Percentiles rank a stretch among this genome's conserved stretches.
phyloP scores from a whole-genome alignment of 2,329 filamentous ascomycete genomes.

The Ophiostoma sp. region DNA sequence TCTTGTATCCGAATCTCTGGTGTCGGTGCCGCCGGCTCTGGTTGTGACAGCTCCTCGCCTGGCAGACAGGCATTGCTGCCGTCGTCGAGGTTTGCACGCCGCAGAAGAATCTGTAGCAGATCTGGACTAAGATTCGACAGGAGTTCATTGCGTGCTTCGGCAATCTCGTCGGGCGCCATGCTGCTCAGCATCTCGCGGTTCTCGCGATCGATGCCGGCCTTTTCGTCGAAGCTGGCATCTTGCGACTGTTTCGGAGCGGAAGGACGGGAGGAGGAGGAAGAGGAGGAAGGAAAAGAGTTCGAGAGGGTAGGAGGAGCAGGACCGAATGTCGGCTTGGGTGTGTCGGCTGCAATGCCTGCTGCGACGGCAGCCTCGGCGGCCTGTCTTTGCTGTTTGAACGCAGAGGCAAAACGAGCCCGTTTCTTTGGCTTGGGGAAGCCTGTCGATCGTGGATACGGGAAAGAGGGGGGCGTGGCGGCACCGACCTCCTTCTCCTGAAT shows the following conservation, averaged over 20 bases:
- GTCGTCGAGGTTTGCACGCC: constrained; percentile 74
- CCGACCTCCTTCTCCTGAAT: constrained; percentile 72
- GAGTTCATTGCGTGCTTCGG: constrained; percentile 77
- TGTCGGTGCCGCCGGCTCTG: neutral
- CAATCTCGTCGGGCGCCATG: constrained; percentile 83
- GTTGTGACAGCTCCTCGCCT: constrained; percentile 13
- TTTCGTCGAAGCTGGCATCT: constrained; percentile 52
- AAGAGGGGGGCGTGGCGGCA: constrained; percentile 61
- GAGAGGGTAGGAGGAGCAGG: neutral
- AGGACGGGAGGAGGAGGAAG: neutral
- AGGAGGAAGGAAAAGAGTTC: neutral
- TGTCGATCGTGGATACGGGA: constrained; percentile 58
- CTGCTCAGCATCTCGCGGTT: constrained; percentile 70
- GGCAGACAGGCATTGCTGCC: constrained; percentile 40
- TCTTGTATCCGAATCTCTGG: constrained; percentile 21
- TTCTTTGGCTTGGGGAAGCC: constrained; percentile 92
- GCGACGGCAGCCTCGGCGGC: constrained; percentile 17
- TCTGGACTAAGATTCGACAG: constrained; percentile 72
- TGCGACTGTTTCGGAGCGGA: neutral
- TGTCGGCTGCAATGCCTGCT: neutral
- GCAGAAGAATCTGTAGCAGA: constrained; percentile 74
- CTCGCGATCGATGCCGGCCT: constrained; percentile 74
- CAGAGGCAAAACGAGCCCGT: constrained; percentile 64
- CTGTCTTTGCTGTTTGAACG: constrained; percentile 73
- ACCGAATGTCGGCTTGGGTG: neutral